Evolutionary conservation across 1,139 yeast species (phyloP), one percentile per base, ranked within the genome.

Genomic region (Meyerozyma elateridarum): DNA sequence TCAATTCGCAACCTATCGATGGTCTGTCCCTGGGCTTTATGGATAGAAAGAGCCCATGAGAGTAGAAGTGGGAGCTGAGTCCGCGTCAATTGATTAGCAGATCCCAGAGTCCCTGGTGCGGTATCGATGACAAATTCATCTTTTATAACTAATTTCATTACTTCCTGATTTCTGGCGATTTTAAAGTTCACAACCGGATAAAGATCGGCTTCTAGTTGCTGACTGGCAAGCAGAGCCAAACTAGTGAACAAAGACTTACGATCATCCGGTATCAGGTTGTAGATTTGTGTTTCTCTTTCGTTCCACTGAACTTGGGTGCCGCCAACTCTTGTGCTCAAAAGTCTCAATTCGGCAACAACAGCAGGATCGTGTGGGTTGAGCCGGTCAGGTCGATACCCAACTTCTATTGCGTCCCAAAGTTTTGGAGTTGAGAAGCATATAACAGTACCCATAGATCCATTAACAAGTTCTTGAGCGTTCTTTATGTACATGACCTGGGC

Each of bases 21-120:
- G 0, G 96, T 85, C 59, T 87, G 96, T 2, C 96, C 96, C 56
- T 87, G 96, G 0, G 95, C 80, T 49, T 87, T 87, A 54, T 87
- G 96, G 33, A 87, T 87, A 0, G 95, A 85, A 47, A 87, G 59
- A 0, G 96, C 94, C 95, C 95, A 87, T 8, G 95, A 79, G 22
- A 84, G 63, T 34, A 85, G 63, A 22, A 87, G 61, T 0, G 96
- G 96, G 4, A 85, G 45, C 51, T 87, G 96, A 0, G 41, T 46
- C 43, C 93, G 68, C 11, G 76, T 59, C 3, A 28, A 37, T 20
- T 27, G 32, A 18, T 27, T 31, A 14, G 31, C 30, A 6, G 39
- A 34, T 34, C 36, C 46, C 46, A 15, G 28, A 8, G 40, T 42
- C 18, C 32, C 42, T 9, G 15, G 19, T 4, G 52, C 51, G 37